Evolutionary conservation across 1,139 yeast species (phyloP).

Genomic region (Schwanniomyces etchellsii): DNA sequence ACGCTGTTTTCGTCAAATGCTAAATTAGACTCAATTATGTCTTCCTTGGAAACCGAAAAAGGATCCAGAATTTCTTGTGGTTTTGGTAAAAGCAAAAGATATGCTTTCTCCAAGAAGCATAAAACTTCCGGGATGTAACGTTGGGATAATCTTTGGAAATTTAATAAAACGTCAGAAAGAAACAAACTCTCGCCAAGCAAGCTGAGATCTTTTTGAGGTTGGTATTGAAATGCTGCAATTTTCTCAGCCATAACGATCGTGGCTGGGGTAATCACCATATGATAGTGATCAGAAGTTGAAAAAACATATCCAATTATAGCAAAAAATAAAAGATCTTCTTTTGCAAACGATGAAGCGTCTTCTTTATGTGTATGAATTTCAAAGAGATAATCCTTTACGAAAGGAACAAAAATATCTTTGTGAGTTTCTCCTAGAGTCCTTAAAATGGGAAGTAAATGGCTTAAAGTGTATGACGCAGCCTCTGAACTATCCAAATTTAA

Average conservation of each 20-base stretch:
- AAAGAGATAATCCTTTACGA: slow-evolving; percentile 25
- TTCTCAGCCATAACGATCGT: slow-evolving; percentile 67
- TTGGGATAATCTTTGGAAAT: slow-evolving; percentile 75
- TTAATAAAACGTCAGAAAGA: slow-evolving; percentile 56
- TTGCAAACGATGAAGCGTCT: slow-evolving; percentile 34
- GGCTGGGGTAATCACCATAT: slow-evolving; percentile 83
- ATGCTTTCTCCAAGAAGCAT: slow-evolving; percentile 50
- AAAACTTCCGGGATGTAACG: slow-evolving; percentile 78
- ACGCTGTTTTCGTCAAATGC: slow-evolving; percentile 16
- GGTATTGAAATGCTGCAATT: slow-evolving; percentile 28
- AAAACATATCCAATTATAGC: slow-evolving; percentile 69
- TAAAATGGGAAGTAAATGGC: slow-evolving; percentile 44
- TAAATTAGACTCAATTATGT: slow-evolving; percentile 10
- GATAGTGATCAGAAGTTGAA: slow-evolving; percentile 95
- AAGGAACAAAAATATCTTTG: slow-evolving; percentile 56
- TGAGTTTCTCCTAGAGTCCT: slow-evolving; percentile 62
- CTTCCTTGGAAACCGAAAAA: slow-evolving; percentile 4
- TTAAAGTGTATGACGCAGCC: slow-evolving; percentile 16
- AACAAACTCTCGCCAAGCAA: slow-evolving; percentile 47
- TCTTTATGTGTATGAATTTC: slow-evolving; percentile 38
- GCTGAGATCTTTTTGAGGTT: slow-evolving; percentile 40
- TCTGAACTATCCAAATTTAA: slow-evolving; percentile 37
- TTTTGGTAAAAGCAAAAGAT: slow-evolving; percentile 43
- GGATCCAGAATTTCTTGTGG: slow-evolving; percentile 17
- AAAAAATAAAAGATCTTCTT: slow-evolving; percentile 61